Evolutionary conservation across 2,329 filamentous ascomycete genomes (phyloP).

Genomic region (Lachnellula subtilissima): DNA sequence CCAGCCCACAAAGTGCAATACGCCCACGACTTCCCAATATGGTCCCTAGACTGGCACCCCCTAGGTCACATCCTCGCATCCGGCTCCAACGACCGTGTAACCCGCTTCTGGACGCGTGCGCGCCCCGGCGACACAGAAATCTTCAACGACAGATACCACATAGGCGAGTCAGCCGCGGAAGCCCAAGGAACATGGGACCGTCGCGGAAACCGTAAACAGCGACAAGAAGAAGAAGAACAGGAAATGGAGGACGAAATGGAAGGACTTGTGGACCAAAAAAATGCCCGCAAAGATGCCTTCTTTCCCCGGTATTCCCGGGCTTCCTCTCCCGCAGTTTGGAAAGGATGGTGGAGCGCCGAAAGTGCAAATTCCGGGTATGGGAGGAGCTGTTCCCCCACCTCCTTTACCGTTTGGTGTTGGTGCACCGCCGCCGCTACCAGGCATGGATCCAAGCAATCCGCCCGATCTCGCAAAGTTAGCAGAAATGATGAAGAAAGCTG

Average conservation of each 20-base stretch:
- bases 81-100: conserved; percentile 93
- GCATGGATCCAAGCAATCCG: conserved; percentile 55
- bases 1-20: conserved; percentile 82
- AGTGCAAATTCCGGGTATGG: conserved; percentile 50
- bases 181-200: conserved; percentile 92
- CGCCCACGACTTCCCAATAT: conserved; percentile 92
- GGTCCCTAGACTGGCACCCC: conserved; percentile 97
- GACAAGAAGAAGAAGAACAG: conserved; percentile 88
- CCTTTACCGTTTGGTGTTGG: conserved; percentile 39
- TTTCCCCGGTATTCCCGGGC: conserved; percentile 50
- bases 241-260: conserved; percentile 92
- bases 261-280: conserved; percentile 85
- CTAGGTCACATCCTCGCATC: conserved; percentile 92
- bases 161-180: conserved; percentile 88
- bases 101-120: conserved; percentile 91
- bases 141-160: conserved; percentile 88
- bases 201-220: conserved; percentile 69
- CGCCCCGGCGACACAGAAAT: conserved; percentile 82
- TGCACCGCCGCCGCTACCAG: conserved; percentile 42
- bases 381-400: conserved; percentile 34
- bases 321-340: conserved; percentile 28
- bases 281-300: conserved; percentile 60
- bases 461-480: conserved; percentile 57
- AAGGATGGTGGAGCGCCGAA: conserved; percentile 31
- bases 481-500: conserved; percentile 62